Base-by-base conservation (phyloP, 768 basidiomycete species). In the Pisolithus microcarpus region DNA sequence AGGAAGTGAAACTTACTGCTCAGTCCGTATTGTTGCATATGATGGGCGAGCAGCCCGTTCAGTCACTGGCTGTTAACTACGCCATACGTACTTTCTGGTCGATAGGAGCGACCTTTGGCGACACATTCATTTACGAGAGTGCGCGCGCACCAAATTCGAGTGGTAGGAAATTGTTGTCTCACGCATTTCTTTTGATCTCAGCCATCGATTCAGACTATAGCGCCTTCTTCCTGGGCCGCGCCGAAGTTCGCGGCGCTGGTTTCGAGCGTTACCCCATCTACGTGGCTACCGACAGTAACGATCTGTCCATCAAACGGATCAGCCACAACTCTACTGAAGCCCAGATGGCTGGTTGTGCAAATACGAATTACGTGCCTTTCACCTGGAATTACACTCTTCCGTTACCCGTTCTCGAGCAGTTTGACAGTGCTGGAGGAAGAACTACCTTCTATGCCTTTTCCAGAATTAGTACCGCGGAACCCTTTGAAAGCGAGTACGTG, bases 171-270 rank as follows among this genome's bases (percentile, higher is more conserved):
- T 2, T 10, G 10, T 30, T 44, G 43, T 11, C 24, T 30, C 5
- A 4, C 38, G 18, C 16, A 2, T 4, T 18, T n/a, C 24, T 11
- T 18, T 19, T 16, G 5, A 26, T 46, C 39, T 11, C 19, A 28
- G 19, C 19, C 13, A 23, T 8, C 16, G 16, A 8, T 10, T 18
- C 34, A 50, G 49, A 46, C 23, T 56, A 53, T 2, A 23, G 48
- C 0, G 43, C 49, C 1, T 56, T 56, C n/a, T 53, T 56, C 47
- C 48, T 58, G 2, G 56, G 43, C 38, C 54, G 54, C 21, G 55
- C 47, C 6, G 56, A 56, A 28, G 31, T 16, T 9, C 48, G 46
- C 3, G 54, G 43, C 8, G 5, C 46, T 28, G 43, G 40, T 42
- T 48, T 50, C 34, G 34, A 48, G 36, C 52, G 54, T 8, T 52